Evolutionary conservation across 2,329 filamentous ascomycete species (phyloP).

Genomic region (Aspergillus luchuensis): DNA sequence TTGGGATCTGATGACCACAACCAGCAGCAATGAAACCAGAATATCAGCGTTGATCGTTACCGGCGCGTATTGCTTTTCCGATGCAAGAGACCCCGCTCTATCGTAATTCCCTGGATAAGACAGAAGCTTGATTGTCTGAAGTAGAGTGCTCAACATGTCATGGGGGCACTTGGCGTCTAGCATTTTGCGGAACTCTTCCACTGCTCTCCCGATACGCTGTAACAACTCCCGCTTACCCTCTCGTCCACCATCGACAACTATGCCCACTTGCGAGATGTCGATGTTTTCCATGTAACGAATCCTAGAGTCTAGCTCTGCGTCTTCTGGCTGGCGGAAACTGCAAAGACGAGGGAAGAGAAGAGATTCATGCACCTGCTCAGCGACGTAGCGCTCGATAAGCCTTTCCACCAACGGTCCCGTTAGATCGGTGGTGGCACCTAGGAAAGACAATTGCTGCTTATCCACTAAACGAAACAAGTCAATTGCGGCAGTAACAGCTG

Average conservation of each 20-base stretch:
- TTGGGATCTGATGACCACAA: constrained; percentile 89
- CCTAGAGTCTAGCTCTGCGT: constrained; percentile 83
- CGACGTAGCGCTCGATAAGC: constrained; percentile 90
- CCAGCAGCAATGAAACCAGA: constrained; percentile 83
- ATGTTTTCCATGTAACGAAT: constrained; percentile 92
- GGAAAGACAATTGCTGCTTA: constrained; percentile 87
- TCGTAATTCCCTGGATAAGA: constrained; percentile 62
- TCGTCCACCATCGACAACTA: constrained; percentile 76
- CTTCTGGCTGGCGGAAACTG: constrained; percentile 75
- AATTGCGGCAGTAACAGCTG: constrained; percentile 87
- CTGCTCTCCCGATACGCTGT: constrained; percentile 71
- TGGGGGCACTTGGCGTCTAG: constrained; percentile 74
- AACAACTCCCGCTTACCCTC: constrained; percentile 80
- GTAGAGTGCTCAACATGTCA: constrained; percentile 80
- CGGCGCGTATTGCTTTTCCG: constrained; percentile 57
- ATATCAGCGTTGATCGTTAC: constrained; percentile 83
- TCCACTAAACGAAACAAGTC: constrained; percentile 95
- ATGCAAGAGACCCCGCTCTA: constrained; percentile 41
- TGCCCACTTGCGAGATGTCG: constrained; percentile 91
- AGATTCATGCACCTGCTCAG: constrained; percentile 84
- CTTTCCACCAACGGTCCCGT: constrained; percentile 90
- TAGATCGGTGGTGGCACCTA: constrained; percentile 90
- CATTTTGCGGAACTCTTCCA: constrained; percentile 89
- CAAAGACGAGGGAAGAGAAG: constrained; percentile 82
- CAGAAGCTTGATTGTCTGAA: constrained; percentile 80